These are phyloP conservation scores for Solanum medicagineum DNA, from an alignment of 257 asterid species.

Conservation along the genomic window DNA sequence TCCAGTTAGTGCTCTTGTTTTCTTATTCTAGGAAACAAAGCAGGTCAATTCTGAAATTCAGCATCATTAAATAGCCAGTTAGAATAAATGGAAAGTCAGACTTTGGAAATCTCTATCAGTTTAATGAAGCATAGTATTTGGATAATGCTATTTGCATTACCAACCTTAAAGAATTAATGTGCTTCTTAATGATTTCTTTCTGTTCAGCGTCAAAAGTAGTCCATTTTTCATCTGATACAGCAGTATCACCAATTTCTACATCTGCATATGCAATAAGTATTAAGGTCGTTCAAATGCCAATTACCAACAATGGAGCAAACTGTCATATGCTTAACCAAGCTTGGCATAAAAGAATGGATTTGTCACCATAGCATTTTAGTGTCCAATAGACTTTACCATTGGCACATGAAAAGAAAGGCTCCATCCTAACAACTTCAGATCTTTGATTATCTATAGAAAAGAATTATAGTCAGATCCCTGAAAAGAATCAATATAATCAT, in stretches of 20 bases:
- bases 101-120: too few relatives aligned
- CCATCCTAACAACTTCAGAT: conserved; percentile 34
- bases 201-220: conserved; percentile 22
- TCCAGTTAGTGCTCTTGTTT: not conserved
- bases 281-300: not conserved
- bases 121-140: too few relatives aligned
- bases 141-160: not conserved
- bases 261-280: conserved; percentile 17
- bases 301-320: not conserved
- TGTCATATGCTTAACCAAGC: conserved; percentile 16
- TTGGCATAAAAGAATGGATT: conserved; percentile 40
- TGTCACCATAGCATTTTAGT: conserved; percentile 19
- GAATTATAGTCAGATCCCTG: not conserved
- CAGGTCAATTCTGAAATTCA: not conserved
- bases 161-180: conserved; percentile 9
- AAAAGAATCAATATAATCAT: not conserved
- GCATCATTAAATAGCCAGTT: not conserved
- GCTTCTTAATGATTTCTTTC: conserved; percentile 26
- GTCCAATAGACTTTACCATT: conserved; percentile 56
- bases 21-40: not conserved
- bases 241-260: conserved; percentile 25
- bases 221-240: conserved; percentile 31
- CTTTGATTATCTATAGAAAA: conserved; percentile 22
- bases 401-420: conserved; percentile 19
- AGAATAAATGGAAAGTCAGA: too few relatives aligned